Evolutionary conservation across 2,329 filamentous ascomycete species (phyloP), one percentile per base, ranked within the genome.

Genomic region (Curvularia lunata): DNA sequence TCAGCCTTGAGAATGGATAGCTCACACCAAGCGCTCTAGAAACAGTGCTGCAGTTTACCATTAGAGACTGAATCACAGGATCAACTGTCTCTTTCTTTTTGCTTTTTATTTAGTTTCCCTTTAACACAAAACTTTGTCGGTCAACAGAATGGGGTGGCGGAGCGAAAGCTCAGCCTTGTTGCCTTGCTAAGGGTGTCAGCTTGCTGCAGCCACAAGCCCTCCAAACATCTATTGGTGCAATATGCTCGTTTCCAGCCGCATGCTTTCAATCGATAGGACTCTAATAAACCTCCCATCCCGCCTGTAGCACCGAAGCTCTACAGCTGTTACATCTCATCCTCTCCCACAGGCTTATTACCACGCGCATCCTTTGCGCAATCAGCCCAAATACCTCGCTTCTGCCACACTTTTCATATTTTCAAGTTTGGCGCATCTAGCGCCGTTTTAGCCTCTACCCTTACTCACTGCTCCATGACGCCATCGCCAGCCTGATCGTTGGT

Each of bases 161-260:
- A 38, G 42, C 30, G 5, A 12, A 38, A 16, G 41, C 5, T 54
- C 47, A 52, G 58, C 58, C 58, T 57, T 46, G 49, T 21, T 53
- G 47, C 54, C 54, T 54, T 37, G 21, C 47, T 12, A 3, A 48
- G 21, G n/a, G 5, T 16, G 47, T 60, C 54, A 54, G 58, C 58
- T 48, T 42, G 49, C 46, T 51, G 58, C 58, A 54, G 54, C 58
- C 58, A 57, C 50, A 48, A 47, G 50, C 41, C 41, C 54, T 53
- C 34, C 54, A 34, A 16, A 12, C 8, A 41, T 16, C 37, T 40
- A 57, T 60, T 60, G 58, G 58, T 30, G 28, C 37, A n/a, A 25
- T 23, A 19, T 10, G 21, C 28, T 13, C 18, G 9, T 30, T 18
- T 2, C 43, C 4, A 12, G 25, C 21, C 21, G 40, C 40, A 25